Percentiles rank a stretch among this genome's conserved stretches.
Conservation (phyloP, 1,284 basidiomycete species). For the Pseudozyma sp. region DNA sequence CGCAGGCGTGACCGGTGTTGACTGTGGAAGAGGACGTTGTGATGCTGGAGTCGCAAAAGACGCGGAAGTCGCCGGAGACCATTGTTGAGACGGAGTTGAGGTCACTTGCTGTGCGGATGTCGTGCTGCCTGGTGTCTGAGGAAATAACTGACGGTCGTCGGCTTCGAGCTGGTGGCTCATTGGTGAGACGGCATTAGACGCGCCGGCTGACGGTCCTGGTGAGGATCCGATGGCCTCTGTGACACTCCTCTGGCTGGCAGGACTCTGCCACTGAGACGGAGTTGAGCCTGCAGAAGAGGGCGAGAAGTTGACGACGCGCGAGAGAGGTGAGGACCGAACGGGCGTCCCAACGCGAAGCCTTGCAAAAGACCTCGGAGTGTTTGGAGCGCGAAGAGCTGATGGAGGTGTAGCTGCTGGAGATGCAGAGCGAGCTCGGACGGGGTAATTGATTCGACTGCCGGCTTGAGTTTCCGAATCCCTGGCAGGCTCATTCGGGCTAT, state of each 20-base stretch:
- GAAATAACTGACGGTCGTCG: background rate
- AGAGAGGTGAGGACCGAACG: conserved; percentile 29
- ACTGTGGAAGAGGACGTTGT: conserved; percentile 1
- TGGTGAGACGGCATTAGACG: background rate
- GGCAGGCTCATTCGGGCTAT: too few species aligned
- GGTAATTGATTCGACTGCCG: background rate
- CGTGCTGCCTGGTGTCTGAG: conserved; percentile 9
- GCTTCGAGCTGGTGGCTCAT: background rate
- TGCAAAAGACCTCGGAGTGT: conserved; percentile 21
- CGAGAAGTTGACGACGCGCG: conserved; percentile 32
- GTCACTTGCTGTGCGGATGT: background rate
- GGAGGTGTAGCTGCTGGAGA: conserved; percentile 6
- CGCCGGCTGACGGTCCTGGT: background rate
- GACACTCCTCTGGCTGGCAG: conserved; percentile 7
- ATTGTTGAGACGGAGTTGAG: conserved; percentile 14
- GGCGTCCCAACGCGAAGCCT: conserved; percentile 30
- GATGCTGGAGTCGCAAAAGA: conserved; percentile 27
- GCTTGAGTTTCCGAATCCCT: background rate
- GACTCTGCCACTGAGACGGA: conserved; percentile 24
- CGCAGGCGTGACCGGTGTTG: background rate
- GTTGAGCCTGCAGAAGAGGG: conserved; percentile 13
- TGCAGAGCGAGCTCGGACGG: background rate
- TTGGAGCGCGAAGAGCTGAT: conserved; percentile 7
- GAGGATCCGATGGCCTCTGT: background rate
- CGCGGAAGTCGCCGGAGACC: conserved; percentile 28